Conservation (phyloP, 1,284 basidiomycete species). For the Ganoderma resinaceum region DNA sequence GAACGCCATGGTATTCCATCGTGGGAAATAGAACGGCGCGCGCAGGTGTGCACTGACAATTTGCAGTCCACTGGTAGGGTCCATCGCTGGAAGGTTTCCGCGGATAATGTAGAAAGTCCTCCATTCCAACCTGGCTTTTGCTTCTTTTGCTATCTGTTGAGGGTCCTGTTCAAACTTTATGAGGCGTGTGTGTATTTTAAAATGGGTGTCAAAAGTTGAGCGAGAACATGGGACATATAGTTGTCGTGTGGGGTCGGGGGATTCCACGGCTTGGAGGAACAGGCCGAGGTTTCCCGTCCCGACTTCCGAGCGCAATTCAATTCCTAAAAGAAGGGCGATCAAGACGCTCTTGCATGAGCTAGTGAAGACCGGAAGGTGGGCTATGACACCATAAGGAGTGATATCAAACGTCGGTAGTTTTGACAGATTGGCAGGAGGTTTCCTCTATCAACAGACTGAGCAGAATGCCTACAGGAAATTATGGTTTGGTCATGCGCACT, state of each 20-base stretch:
- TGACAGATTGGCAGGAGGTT: background rate
- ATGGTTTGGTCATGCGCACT: background rate
- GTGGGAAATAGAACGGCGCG: background rate
- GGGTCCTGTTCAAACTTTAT: background rate
- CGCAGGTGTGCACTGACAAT: background rate
- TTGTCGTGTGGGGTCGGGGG: background rate
- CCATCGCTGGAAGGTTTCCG: background rate
- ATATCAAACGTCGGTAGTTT: background rate
- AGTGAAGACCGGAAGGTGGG: background rate
- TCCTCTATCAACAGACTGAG: background rate
- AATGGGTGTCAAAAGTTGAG: too few relatives aligned
- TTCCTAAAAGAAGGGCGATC: background rate
- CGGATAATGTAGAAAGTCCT: background rate
- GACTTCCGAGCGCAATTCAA: background rate
- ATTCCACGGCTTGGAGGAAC: background rate
- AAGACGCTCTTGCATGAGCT: background rate
- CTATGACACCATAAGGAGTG: background rate
- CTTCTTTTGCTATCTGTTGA: too few relatives aligned
- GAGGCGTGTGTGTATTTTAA: background rate
- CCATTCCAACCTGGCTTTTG: background rate
- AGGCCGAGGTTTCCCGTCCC: background rate
- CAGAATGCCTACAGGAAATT: too few relatives aligned
- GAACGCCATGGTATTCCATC: background rate
- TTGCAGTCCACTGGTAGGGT: too few relatives aligned
- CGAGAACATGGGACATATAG: background rate